These are phyloP conservation scores for Trypanosoma lewisi DNA, from an alignment of 208 protist species.

Conservation along the genomic window DNA sequence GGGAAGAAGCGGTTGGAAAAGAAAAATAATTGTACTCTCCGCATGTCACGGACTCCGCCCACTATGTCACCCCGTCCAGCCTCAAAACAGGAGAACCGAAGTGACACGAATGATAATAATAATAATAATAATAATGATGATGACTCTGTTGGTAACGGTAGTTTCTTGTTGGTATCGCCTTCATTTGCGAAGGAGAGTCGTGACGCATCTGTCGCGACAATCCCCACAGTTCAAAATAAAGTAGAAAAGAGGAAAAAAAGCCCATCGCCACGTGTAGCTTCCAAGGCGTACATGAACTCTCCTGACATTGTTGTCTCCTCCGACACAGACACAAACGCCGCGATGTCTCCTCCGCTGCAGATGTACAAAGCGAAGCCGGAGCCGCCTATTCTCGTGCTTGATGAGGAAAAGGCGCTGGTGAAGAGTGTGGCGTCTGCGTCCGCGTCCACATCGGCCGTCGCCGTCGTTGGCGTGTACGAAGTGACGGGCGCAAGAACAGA, in stretches of 20 bases:
- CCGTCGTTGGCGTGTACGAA: constrained; percentile 12
- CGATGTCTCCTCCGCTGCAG: not conserved
- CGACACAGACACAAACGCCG: constrained; percentile 7
- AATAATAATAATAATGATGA: no score
- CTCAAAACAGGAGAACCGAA: not conserved
- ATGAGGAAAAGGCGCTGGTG: not conserved
- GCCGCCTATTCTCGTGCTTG: not conserved
- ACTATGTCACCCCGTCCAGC: no score
- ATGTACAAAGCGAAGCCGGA: not conserved
- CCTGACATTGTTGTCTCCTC: constrained; percentile 14
- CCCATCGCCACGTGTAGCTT: not conserved
- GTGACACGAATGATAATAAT: no score
- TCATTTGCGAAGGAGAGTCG: constrained; percentile 1
- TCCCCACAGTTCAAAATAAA: not conserved
- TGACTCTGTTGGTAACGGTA: no score
- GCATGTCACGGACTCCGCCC: no score
- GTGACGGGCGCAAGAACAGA: not conserved
- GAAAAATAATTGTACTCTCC: no score
- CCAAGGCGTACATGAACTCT: not conserved
- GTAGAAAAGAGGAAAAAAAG: not conserved
- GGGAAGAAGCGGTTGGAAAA: no score
- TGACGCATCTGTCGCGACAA: constrained; percentile 11
- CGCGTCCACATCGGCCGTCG: constrained; percentile 4
- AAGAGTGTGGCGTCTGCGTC: not conserved
- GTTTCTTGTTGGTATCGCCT: not conserved